Conservation (phyloP, 371 early-diverging fungal species). For the Choanephora cucurbitarum region DNA sequence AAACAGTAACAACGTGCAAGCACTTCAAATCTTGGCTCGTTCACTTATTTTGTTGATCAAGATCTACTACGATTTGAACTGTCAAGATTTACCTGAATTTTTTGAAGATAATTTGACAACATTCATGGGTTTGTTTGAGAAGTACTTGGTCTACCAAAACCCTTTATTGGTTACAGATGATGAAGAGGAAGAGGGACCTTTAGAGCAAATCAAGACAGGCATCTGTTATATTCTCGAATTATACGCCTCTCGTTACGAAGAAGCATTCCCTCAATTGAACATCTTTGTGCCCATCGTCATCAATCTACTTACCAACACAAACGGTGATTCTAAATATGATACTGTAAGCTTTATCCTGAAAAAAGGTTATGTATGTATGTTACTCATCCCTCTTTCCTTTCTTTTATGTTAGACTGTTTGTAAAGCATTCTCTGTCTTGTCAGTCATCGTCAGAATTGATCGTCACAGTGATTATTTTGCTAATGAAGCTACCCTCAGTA, state of each 20-base stretch:
- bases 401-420: conserved; percentile 69
- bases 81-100: conserved; percentile 95
- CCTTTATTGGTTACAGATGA: conserved; percentile 72
- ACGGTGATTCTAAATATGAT: conserved; percentile 79
- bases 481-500: conserved; percentile 64
- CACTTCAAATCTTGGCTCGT: conserved; percentile 72
- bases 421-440: conserved; percentile 86
- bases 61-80: conserved; percentile 90
- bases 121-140: conserved; percentile 81
- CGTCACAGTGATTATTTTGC: conserved; percentile 73
- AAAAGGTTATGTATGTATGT: not conserved
- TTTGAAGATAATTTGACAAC: conserved; percentile 87
- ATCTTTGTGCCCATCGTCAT: conserved; percentile 87
- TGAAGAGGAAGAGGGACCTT: conserved; percentile 82
- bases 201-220: conserved; percentile 87
- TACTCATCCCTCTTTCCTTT: not conserved
- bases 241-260: conserved; percentile 89
- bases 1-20: conserved; percentile 61
- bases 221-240: conserved; percentile 90
- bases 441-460: conserved; percentile 83
- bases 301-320: conserved; percentile 74
- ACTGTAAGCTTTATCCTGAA: conserved; percentile 48
- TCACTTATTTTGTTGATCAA: conserved; percentile 78
- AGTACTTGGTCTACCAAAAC: conserved; percentile 83
- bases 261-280: conserved; percentile 78